Evolutionary conservation across 495 filamentous ascomycete genomes (phyloP), one percentile per base, ranked within the genome.

Genomic region (Glonium stellatum): DNA sequence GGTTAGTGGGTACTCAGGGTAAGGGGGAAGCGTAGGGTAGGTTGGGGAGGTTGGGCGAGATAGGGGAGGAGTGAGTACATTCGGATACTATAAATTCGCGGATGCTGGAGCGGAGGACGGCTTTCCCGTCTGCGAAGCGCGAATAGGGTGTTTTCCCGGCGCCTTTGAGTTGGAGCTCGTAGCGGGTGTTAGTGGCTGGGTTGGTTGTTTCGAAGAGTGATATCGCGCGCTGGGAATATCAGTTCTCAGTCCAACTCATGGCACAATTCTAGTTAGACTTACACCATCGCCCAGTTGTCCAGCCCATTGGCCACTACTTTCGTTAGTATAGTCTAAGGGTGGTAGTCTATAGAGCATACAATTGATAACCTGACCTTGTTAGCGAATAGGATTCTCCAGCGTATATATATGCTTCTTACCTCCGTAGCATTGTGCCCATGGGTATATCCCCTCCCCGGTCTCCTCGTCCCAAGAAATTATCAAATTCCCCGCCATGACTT

Each of bases 381-480:
- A 51, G 48, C 5, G 25, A 11, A 18, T 4, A 15, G 13, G 18
- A 11, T 11, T 44, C 10, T 44, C 18, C 4, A 44, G 13, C 10
- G 18, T 15, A 4, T 44, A 44, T 15, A 44, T 44, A 44, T 44
- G 19, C 13, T 15, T 25, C 48, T 51, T 22, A 51, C 48, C 48
- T 57, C 93, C 93, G 73, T 98, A 98, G 70, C 92, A 97, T 73
- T 97, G 92, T 36, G 95, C 90, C 93, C 93, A 98, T 12, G 93
- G 95, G 69, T 97, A 97, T 37, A 92, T 83, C 4, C 81, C 79
- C 65, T 87, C 75, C 58, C 82, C 73, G 15, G 67, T 70, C 74
- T 80, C 27, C 21, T 71, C 74, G 63, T 86, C 77, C 65, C 71
- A 73, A 19, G 70, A 67, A 22, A 76, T 49, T 46, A 95, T 79